These are phyloP conservation scores for Alternaria rosae DNA, from an alignment of 2,329 filamentous ascomycete genomes.

Conservation along the genomic window DNA sequence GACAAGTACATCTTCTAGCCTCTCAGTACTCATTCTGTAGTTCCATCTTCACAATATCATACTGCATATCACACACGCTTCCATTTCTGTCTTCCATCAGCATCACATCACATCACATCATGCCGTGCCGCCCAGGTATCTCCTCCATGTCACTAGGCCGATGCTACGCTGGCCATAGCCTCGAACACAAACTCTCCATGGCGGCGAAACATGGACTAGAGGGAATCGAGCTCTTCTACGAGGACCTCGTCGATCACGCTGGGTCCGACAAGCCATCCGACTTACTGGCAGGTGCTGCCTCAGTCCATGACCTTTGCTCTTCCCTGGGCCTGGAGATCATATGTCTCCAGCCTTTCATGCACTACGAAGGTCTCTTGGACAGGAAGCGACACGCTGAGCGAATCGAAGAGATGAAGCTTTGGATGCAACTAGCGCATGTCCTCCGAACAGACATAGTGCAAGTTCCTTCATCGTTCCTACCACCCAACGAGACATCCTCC, in stretches of 20 bases:
- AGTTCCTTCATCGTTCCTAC: constrained; percentile 75
- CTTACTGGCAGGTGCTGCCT: constrained; percentile 65
- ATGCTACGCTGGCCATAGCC: constrained; percentile 69
- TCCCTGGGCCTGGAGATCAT: constrained; percentile 65
- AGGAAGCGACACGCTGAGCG: constrained; percentile 64
- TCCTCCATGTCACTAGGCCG: constrained; percentile 80
- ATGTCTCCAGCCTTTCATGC: constrained; percentile 77
- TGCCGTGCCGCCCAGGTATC: constrained; percentile 70
- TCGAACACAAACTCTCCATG: constrained; percentile 72
- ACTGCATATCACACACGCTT: background rate
- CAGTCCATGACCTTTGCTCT: constrained; percentile 65
- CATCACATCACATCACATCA: constrained; percentile 39
- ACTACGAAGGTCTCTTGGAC: constrained; percentile 77
- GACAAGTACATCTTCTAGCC: background rate
- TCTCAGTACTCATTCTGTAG: background rate
- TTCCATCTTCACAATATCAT: background rate
- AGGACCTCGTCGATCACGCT: constrained; percentile 73
- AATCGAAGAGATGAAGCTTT: constrained; percentile 70
- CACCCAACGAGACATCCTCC: constrained; percentile 58
- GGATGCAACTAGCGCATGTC: constrained; percentile 71
- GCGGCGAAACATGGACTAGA: constrained; percentile 70
- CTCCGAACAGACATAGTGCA: constrained; percentile 76
- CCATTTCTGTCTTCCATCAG: background rate
- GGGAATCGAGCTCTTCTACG: constrained; percentile 79
- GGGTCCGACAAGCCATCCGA: constrained; percentile 53